phyloP scores from a whole-genome alignment of 2,329 filamentous ascomycete genomes.

The Colletotrichum ledebouriae region DNA sequence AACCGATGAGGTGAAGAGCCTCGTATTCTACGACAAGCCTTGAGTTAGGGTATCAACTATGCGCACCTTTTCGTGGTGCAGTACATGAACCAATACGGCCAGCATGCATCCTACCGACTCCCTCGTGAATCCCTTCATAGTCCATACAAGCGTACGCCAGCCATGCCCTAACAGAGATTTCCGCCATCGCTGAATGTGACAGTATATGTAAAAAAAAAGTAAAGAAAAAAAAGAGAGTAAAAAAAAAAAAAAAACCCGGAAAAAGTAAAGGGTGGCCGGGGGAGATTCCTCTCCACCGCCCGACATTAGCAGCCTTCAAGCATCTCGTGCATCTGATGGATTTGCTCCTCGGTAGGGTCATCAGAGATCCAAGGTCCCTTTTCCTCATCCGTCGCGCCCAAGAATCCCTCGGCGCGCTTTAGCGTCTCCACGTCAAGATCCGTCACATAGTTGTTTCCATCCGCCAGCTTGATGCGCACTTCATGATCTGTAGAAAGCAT shows the following conservation, averaged over 20 bases:
- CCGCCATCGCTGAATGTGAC: constrained; percentile 18
- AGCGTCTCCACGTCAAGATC: constrained; percentile 94
- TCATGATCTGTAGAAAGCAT: constrained; percentile 97
- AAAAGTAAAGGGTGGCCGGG: too few species aligned
- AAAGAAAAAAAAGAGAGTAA: background rate
- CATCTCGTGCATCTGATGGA: constrained; percentile 71
- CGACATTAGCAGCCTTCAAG: constrained; percentile 47
- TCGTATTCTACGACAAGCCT: constrained; percentile 25
- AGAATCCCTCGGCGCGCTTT: constrained; percentile 87
- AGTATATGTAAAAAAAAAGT: constrained; percentile 3
- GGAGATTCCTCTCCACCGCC: background rate
- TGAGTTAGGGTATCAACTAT: constrained; percentile 40
- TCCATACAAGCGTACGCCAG: constrained; percentile 25
- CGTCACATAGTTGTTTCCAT: constrained; percentile 85
- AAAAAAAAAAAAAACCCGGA: background rate
- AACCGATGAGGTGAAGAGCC: constrained; percentile 10
- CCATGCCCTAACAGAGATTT: constrained; percentile 21
- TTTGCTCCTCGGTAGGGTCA: constrained; percentile 73
- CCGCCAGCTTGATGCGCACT: constrained; percentile 84
- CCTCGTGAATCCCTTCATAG: constrained; percentile 25
- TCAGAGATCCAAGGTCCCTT: constrained; percentile 87
- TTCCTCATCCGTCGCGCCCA: constrained; percentile 84
- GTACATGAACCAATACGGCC: constrained; percentile 17
- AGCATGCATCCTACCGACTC: constrained; percentile 26
- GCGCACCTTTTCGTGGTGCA: constrained; percentile 23